Evolutionary conservation across 1,139 yeast genomes (phyloP).

Genomic region (Suhomyces bolitotheri): DNA sequence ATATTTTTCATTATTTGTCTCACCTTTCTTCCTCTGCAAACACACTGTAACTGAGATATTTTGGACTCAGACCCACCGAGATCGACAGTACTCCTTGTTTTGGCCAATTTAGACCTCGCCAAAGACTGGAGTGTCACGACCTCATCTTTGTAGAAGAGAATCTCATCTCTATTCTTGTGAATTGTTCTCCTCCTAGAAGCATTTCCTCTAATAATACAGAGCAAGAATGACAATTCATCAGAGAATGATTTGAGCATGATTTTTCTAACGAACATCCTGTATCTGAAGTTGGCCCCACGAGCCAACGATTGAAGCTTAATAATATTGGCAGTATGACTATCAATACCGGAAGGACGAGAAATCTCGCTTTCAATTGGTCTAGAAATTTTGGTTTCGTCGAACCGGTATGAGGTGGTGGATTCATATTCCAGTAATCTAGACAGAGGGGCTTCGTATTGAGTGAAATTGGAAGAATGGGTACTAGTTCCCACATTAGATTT

Average conservation of each 20-base stretch:
- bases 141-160: slow-evolving; percentile 27
- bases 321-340: slow-evolving; percentile 24
- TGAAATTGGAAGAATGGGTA: slow-evolving; percentile 7
- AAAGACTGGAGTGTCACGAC: slow-evolving; percentile 41
- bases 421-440: slow-evolving; percentile 5
- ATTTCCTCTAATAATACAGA: slow-evolving; percentile 46
- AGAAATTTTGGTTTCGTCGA: slow-evolving; percentile 5
- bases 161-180: slow-evolving; percentile 42
- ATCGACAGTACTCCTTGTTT: slow-evolving; percentile 14
- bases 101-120: slow-evolving; percentile 29
- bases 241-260: slow-evolving; percentile 58
- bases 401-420: slow-evolving; percentile 6
- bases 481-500: slow-evolving; percentile 15
- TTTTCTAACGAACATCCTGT: slow-evolving; percentile 58
- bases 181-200: slow-evolving; percentile 34
- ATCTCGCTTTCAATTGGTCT: neutral
- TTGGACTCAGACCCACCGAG: slow-evolving; percentile 13
- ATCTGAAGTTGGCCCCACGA: slow-evolving; percentile 66
- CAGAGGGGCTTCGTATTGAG: slow-evolving; percentile 2
- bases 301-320: slow-evolving; percentile 59
- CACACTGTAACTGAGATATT: slow-evolving; percentile 26
- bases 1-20: slow-evolving; percentile 16
- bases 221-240: slow-evolving; percentile 42
- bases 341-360: slow-evolving; percentile 4
- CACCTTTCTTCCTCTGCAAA: slow-evolving; percentile 28